Evolutionary conservation across 352 stramenopile species (phyloP), one percentile per base, ranked within the genome.

Genomic region (Ophiocytium majus): DNA sequence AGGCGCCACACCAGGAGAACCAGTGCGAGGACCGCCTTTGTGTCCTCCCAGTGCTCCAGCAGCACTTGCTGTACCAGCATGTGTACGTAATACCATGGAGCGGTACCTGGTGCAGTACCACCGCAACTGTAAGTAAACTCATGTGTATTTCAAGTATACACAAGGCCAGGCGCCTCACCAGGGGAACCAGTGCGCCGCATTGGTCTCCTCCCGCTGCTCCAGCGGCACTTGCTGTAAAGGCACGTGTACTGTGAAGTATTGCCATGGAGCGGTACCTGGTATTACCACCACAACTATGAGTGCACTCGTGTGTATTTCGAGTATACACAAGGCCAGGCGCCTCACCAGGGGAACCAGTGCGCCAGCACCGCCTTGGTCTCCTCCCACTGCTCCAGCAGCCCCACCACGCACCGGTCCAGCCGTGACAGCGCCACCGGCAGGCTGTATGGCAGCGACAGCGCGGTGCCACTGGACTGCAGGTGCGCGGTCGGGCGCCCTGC

Each of bases 331-430:
- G 66, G 5, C 35, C 35, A 78, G 35, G 14, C 35, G 14, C 28
- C 32, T 78, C 35, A 78, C 87, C 87, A 90, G 0, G 87, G 87
- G 83, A 90, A 90, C 76, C 83, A 90, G 23, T 36, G 28, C 9
- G 23, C 64, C 10, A 90, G 50, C 19, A 83, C 49, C 10, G 50
- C 28, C 37, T 75, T 32, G 10, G 87, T 89, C 33, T 32, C 64
- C 31, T 84, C 36, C 87, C 86, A 90, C 1, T 76, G 19, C 0
- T 85, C 82, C 63, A 88, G 85, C 34, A 90, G 5, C 19, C 87
- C 87, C 31, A 90, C 87, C 28, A 90, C 85, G 43, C 86, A 90
- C 1, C 50, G 9, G 1, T 82, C 57, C 23, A 87, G 75, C 31
- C 82, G 63, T 10, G 63, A 0, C 50, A 85, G 32, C 0, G 87